These are phyloP conservation scores for Candida sonorensis DNA, from an alignment of 805 yeast species.

Conservation along the genomic window DNA sequence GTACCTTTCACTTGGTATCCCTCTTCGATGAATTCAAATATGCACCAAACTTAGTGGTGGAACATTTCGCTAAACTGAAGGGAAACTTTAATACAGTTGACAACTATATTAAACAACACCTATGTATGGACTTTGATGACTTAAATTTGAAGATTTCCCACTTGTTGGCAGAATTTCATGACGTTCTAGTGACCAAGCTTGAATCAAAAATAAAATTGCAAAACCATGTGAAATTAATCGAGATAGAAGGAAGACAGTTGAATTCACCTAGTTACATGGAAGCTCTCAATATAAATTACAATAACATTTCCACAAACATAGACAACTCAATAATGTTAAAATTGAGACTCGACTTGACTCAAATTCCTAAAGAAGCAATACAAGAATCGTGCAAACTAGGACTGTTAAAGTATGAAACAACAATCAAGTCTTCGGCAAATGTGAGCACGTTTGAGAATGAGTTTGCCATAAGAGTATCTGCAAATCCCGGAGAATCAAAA, in stretches of 20 bases:
- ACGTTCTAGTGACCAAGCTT: conserved; percentile 12
- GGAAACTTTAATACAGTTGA: no score
- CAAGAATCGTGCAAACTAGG: conserved; percentile 12
- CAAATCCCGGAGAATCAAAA: conserved; percentile 1
- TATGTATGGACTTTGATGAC: conserved; percentile 19
- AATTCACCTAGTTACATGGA: no score
- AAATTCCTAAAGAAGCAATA: conserved; percentile 8
- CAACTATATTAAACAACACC: conserved; percentile 9
- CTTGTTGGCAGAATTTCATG: conserved; percentile 12
- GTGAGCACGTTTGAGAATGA: conserved; percentile 2
- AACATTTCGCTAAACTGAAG: conserved; percentile 12
- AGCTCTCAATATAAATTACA: conserved; percentile 4
- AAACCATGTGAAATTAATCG: conserved; percentile 13
- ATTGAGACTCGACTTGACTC: conserved; percentile 15
- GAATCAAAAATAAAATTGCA: conserved; percentile 9
- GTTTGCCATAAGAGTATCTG: conserved; percentile 7
- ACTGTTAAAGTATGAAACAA: conserved; percentile 5
- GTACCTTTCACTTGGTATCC: conserved; percentile 17
- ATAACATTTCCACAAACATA: conserved; percentile 17
- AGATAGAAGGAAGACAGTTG: conserved; percentile 14
- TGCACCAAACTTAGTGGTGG: conserved; percentile 13
- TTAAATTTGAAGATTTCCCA: conserved; percentile 5
- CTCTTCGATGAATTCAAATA: conserved; percentile 23
- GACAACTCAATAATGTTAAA: conserved; percentile 18
- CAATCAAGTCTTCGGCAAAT: conserved; percentile 3